Percentiles rank a stretch among this genome's conserved stretches.
phyloP scores from a whole-genome alignment of 805 yeast species.

The Ascoidea asiatica region DNA sequence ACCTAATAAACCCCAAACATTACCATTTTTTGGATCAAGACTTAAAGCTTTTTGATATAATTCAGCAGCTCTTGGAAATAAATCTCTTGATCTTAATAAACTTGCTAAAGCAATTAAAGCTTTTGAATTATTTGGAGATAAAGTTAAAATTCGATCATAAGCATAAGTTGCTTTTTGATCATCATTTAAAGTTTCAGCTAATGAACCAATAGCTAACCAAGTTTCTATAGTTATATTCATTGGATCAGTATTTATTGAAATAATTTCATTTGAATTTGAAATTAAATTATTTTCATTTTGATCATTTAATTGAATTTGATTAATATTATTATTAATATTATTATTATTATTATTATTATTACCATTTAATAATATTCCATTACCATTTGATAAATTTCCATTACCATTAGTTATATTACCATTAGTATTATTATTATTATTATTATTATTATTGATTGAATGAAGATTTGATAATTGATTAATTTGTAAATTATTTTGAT shows the following conservation, averaged over 20 bases:
- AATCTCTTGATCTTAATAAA: constrained; percentile 76
- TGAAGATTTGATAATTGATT: background rate
- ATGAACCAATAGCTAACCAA: constrained; percentile 80
- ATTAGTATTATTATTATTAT: background rate
- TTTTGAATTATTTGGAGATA: constrained; percentile 74
- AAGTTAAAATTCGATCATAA: constrained; percentile 77
- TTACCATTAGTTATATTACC: background rate
- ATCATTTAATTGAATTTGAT: constrained; percentile 3
- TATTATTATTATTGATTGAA: background rate
- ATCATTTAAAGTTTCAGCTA: constrained; percentile 84
- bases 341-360: background rate
- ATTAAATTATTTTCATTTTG: constrained; percentile 11
- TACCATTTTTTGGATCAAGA: constrained; percentile 79
- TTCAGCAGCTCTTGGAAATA: constrained; percentile 90
- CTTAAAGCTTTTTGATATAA: constrained; percentile 78
- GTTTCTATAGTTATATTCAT: constrained; percentile 57
- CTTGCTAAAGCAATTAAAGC: constrained; percentile 81
- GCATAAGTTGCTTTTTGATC: constrained; percentile 81
- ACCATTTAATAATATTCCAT: background rate
- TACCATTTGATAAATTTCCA: background rate
- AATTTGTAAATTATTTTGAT: too few relatives aligned
- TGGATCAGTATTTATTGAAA: constrained; percentile 5
- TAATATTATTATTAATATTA: background rate
- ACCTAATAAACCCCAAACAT: constrained; percentile 93
- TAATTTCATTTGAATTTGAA: constrained; percentile 10